Evolutionary conservation across 2,329 filamentous ascomycete species (phyloP), one percentile per base, ranked within the genome.

Genomic region (Emmonsia crescens): DNA sequence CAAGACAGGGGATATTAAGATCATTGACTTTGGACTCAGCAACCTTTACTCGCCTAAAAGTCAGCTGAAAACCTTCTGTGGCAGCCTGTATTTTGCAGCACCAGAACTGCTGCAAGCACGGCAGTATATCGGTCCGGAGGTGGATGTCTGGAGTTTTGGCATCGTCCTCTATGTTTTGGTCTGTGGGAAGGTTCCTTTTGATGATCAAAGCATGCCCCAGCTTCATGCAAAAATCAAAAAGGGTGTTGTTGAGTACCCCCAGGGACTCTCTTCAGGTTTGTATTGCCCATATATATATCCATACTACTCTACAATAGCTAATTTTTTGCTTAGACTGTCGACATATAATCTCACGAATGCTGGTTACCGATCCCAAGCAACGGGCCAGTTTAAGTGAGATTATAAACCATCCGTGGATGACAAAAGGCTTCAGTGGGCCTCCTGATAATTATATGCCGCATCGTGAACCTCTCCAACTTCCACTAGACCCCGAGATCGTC

Each of bases 141-240:
- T 99, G 33, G 94, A 99, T 71, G 85, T 97, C 0, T 99, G 94
- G 94, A 97, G 94, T 77, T 97, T 97, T 75, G 94, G 94, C 27
- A 96, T 99, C 68, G 94, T 99, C 14, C 83, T 99, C 16, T 99
- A 97, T 70, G 94, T 99, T 62, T 77, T 99, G 64, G 94, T 97
- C 3, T 97, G 94, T 72, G 94, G 94, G 59, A 97, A 97, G 75
- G 94, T 99, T 3, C 94, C 94, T 0, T 99, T 99, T 71, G 94
- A 99, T 73, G 94, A 99, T 72, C 94, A 99, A 77, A 96, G 92
- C 78, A 99, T 99, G 91, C 94, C 93, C 42, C 92, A 96, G 65
- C 80, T 99, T 57, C 94, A 99, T 76, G 92, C 93, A 62, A 99
- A 99, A 78, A 99, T 99, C 76, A 99, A 99, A 79, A 96, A 96